phyloP scores from a whole-genome alignment of 768 basidiomycete genomes.

The Mycena maculata region DNA sequence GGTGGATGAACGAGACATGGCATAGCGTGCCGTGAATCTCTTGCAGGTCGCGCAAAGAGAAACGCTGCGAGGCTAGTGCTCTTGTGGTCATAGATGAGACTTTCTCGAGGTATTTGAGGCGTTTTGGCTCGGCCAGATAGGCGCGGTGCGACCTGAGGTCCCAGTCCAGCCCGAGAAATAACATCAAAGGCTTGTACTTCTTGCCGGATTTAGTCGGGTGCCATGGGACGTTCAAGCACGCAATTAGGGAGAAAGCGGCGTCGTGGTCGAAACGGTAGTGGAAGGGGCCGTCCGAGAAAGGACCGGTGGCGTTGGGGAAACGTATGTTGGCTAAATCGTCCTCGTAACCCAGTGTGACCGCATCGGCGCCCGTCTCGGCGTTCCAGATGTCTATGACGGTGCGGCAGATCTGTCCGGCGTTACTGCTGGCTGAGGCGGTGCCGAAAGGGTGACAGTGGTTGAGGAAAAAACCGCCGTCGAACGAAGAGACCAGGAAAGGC shows the following conservation, averaged over 20 bases:
- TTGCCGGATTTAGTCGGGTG: neutral
- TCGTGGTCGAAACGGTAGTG: neutral
- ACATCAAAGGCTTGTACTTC: neutral
- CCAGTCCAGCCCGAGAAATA: neutral
- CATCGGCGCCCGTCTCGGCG: neutral
- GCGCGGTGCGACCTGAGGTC: neutral
- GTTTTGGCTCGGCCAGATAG: neutral
- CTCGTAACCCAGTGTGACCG: neutral
- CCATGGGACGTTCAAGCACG: neutral
- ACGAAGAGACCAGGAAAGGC: slow-evolving; percentile 21
- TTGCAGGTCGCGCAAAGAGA: slow-evolving; percentile 26
- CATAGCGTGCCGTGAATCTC: slow-evolving; percentile 45
- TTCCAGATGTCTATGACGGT: slow-evolving; percentile 27
- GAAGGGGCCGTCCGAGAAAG: neutral
- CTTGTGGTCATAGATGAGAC: neutral
- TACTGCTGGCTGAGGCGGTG: slow-evolving; percentile 16
- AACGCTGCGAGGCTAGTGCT: neutral
- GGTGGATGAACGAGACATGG: slow-evolving; percentile 47
- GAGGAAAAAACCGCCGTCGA: slow-evolving; percentile 2
- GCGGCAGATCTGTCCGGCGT: slow-evolving; percentile 29
- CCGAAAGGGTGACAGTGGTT: slow-evolving; percentile 26
- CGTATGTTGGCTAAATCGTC: neutral
- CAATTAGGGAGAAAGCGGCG: neutral
- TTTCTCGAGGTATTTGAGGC: neutral
- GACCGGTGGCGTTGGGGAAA: neutral